Percentiles rank a stretch among this genome's conserved stretches.
Evolutionary conservation across 148 eudicot genomes (phyloP).

Genomic region (Silene conica): DNA sequence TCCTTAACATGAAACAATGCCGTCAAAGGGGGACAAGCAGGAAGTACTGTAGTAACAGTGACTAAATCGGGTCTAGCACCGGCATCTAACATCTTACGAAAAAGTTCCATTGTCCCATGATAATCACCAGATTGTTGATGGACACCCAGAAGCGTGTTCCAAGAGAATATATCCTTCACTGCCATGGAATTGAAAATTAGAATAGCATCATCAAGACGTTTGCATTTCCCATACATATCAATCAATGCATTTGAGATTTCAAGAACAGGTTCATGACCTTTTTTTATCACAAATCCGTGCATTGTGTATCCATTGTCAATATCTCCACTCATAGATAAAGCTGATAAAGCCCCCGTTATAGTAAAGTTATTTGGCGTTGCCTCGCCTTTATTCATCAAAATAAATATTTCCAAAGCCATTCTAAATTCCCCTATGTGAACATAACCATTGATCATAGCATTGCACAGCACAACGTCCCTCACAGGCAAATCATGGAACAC

Average conservation of each 20-base stretch:
- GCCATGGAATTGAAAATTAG: slow-evolving; percentile 38
- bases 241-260: slow-evolving; percentile 56
- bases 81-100: slow-evolving; percentile 38
- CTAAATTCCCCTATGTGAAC: slow-evolving; percentile 50
- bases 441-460: slow-evolving; percentile 69
- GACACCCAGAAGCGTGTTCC: slow-evolving; percentile 58
- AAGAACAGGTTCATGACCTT: slow-evolving; percentile 37
- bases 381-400: slow-evolving; percentile 40
- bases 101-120: slow-evolving; percentile 39
- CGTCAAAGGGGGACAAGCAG: slow-evolving; percentile 58
- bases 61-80: slow-evolving; percentile 60
- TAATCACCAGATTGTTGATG: slow-evolving; percentile 56
- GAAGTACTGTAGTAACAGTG: slow-evolving; percentile 58
- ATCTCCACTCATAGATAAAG: slow-evolving; percentile 41
- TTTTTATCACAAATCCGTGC: slow-evolving; percentile 51
- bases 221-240: slow-evolving; percentile 78
- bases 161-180: slow-evolving; percentile 61
- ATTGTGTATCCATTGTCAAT: slow-evolving; percentile 43
- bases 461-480: slow-evolving; percentile 62
- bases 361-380: slow-evolving; percentile 38
- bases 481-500: slow-evolving; percentile 52
- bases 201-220: slow-evolving; percentile 28
- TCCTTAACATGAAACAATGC: slow-evolving; percentile 54
- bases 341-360: slow-evolving; percentile 57
- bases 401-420: slow-evolving; percentile 41